Evolutionary conservation across 331 rosid species (phyloP).

Genomic region (Erythrophleum ivorense): DNA sequence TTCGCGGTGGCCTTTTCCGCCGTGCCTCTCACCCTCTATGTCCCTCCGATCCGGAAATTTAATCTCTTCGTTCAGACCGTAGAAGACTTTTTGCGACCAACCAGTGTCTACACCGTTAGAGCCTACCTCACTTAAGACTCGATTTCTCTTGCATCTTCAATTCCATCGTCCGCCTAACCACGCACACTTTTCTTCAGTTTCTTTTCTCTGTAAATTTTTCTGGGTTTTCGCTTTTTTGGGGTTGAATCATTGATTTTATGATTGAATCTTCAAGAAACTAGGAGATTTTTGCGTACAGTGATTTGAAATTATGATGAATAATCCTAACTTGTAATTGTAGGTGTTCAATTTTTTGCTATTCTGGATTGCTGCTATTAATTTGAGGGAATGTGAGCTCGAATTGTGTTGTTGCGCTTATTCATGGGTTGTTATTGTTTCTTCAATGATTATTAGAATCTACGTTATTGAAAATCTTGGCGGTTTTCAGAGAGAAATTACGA

Average conservation of each 20-base stretch:
- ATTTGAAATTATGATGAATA: background rate
- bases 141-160: slow-evolving; percentile 59
- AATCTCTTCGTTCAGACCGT: slow-evolving; percentile 57
- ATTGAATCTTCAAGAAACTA: background rate
- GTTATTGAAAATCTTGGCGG: background rate
- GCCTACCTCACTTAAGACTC: slow-evolving; percentile 58
- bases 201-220: too few species aligned
- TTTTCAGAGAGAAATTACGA: background rate
- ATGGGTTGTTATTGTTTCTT: background rate
- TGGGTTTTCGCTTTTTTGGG: too few species aligned
- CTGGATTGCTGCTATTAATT: background rate
- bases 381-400: background rate
- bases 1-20: slow-evolving; percentile 79
- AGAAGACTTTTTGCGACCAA: slow-evolving; percentile 50
- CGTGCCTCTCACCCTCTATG: slow-evolving; percentile 65
- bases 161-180: background rate
- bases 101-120: slow-evolving; percentile 37
- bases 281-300: background rate
- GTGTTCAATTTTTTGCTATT: background rate
- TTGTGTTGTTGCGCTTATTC: background rate
- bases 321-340: background rate
- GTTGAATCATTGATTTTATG: too few species aligned
- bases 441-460: background rate
- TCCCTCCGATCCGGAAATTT: slow-evolving; percentile 71
- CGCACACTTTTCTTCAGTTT: too few species aligned